A percentile compares a stretch with the other conserved stretches of the same genome.
These are phyloP conservation scores for Rusavskia elegans DNA, from an alignment of 495 filamentous ascomycete genomes.

Conservation along the genomic window DNA sequence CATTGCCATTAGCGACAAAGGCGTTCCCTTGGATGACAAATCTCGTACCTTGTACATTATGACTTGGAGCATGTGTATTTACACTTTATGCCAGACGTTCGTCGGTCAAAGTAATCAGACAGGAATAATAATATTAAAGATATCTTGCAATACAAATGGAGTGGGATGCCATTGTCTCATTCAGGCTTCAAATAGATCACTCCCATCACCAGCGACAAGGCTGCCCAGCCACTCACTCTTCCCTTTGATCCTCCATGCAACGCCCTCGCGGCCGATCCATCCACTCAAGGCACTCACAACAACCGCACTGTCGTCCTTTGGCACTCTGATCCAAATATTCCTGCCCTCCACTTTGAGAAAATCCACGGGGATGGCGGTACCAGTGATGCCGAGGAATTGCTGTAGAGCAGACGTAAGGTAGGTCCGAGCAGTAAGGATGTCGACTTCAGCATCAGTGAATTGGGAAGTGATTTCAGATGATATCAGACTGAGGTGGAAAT, in stretches of 20 bases:
- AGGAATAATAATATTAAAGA: too few relatives aligned
- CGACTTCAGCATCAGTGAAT: slow-evolving; percentile 27
- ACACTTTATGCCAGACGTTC: too few relatives aligned
- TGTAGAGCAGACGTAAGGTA: slow-evolving; percentile 57
- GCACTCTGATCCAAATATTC: slow-evolving; percentile 60
- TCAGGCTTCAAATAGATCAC: neutral
- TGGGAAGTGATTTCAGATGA: slow-evolving; percentile 13
- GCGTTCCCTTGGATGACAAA: neutral
- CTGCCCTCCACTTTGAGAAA: slow-evolving; percentile 47
- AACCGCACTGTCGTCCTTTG: slow-evolving; percentile 46
- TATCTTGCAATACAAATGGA: too few relatives aligned
- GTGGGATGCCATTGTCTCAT: neutral
- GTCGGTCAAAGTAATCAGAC: too few relatives aligned
- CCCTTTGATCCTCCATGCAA: slow-evolving; percentile 42
- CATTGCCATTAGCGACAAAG: neutral
- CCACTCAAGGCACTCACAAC: slow-evolving; percentile 55
- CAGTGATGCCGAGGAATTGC: slow-evolving; percentile 67
- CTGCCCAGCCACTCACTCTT: slow-evolving; percentile 38
- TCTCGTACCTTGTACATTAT: neutral
- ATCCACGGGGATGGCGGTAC: slow-evolving; percentile 63
- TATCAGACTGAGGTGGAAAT: slow-evolving; percentile 12
- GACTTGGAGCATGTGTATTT: too few relatives aligned
- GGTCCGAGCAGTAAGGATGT: slow-evolving; percentile 57
- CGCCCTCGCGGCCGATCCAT: slow-evolving; percentile 31
- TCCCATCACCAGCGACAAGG: slow-evolving; percentile 26